These are phyloP conservation scores for Chlorella sp. DNA, from an alignment of 139 green algal genomes.

Conservation along the genomic window DNA sequence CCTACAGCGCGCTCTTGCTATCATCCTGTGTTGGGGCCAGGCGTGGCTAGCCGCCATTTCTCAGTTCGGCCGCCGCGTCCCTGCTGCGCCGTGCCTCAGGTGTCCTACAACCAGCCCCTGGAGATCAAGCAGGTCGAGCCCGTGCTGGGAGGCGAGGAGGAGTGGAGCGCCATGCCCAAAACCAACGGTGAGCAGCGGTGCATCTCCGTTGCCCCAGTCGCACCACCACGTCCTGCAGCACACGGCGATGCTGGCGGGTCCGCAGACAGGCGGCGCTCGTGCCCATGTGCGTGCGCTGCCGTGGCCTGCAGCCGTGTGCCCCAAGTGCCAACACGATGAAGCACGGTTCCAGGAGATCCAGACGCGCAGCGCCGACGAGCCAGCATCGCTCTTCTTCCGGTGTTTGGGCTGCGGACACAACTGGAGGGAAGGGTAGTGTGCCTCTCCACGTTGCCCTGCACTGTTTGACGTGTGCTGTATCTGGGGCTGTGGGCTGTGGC, in stretches of 20 bases:
- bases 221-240: not conserved
- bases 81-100: slow-evolving; percentile 30
- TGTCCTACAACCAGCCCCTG: slow-evolving; percentile 53
- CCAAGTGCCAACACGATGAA: slow-evolving; percentile 66
- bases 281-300: not conserved
- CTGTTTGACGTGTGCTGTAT: too few species aligned
- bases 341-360: slow-evolving; percentile 95
- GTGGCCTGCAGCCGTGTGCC: slow-evolving; percentile 54
- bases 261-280: not conserved
- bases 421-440: slow-evolving; percentile 33
- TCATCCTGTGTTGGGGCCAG: not conserved
- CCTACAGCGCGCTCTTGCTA: too few species aligned
- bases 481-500: too few species aligned
- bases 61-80: not conserved
- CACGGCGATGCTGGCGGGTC: not conserved
- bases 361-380: slow-evolving; percentile 25
- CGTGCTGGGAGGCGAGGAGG: slow-evolving; percentile 81
- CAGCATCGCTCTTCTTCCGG: not conserved
- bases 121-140: slow-evolving; percentile 82
- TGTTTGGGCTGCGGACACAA: not conserved
- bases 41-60: not conserved
- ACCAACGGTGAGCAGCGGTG: slow-evolving; percentile 46
- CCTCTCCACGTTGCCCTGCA: too few species aligned
- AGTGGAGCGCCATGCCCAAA: slow-evolving; percentile 84
- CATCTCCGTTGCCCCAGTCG: not conserved